Conservation (phyloP, 331 rosid genomes). For the Ulmus americana region DNA sequence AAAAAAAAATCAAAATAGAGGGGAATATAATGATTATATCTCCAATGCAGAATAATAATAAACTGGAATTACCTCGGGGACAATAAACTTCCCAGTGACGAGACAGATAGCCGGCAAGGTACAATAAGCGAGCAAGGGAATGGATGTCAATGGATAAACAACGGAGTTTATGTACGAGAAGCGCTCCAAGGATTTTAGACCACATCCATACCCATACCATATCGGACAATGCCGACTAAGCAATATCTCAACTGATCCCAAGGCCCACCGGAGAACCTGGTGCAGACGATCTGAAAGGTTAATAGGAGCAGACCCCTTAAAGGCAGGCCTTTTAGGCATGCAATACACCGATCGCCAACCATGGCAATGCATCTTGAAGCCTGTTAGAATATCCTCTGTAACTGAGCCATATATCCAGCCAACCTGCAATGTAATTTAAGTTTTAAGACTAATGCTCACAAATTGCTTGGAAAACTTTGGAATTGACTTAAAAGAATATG, state of each 20-base stretch:
- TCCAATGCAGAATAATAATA: not conserved
- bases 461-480: not conserved
- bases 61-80: slow-evolving; percentile 57
- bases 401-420: slow-evolving; percentile 92
- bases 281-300: slow-evolving; percentile 57
- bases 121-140: slow-evolving; percentile 77
- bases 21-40: not conserved
- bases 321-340: slow-evolving; percentile 64
- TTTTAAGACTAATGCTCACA: not conserved
- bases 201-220: slow-evolving; percentile 84
- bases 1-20: too few species aligned
- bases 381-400: slow-evolving; percentile 76
- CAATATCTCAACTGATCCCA: slow-evolving; percentile 77
- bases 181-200: slow-evolving; percentile 67
- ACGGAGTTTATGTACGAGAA: slow-evolving; percentile 72
- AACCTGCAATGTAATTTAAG: slow-evolving; percentile 36
- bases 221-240: slow-evolving; percentile 81
- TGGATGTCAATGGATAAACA: slow-evolving; percentile 76
- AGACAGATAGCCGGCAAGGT: slow-evolving; percentile 76
- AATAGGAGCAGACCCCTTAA: slow-evolving; percentile 54
- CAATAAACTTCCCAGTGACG: slow-evolving; percentile 66
- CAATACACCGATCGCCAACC: slow-evolving; percentile 94
- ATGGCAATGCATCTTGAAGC: slow-evolving; percentile 91
- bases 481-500: not conserved
- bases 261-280: slow-evolving; percentile 77